Conservation (phyloP, 306 rosid species). For the Cucurbita maxima region DNA sequence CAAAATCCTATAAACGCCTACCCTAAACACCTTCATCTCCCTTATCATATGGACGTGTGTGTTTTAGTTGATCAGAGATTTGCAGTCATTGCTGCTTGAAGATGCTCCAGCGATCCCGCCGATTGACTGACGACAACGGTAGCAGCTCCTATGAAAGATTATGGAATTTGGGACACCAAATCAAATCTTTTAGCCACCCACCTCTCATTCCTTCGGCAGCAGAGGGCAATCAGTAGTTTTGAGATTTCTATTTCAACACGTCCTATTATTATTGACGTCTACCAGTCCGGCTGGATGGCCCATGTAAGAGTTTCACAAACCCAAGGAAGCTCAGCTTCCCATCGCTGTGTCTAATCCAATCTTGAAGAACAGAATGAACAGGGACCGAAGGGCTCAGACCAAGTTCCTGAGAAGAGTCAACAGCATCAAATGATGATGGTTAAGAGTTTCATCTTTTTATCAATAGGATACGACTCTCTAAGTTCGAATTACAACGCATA, state of each 20-base stretch:
- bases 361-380: slow-evolving; percentile 81
- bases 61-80: background rate
- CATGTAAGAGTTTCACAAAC: slow-evolving; percentile 71
- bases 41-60: background rate
- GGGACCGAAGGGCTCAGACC: slow-evolving; percentile 86
- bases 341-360: slow-evolving; percentile 88
- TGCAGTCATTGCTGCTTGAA: background rate
- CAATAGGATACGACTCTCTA: background rate
- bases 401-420: slow-evolving; percentile 53
- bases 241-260: background rate
- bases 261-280: background rate
- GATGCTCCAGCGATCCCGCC: background rate
- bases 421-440: background rate
- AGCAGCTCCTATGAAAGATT: background rate
- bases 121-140: background rate
- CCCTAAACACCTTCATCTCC: background rate
- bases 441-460: background rate
- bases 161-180: background rate
- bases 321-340: slow-evolving; percentile 93
- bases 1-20: background rate
- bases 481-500: background rate
- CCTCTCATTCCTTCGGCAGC: slow-evolving; percentile 4
- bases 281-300: slow-evolving; percentile 40
- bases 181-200: slow-evolving; percentile 1
- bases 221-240: background rate